Percentiles rank a stretch among this genome's conserved stretches.
Evolutionary conservation across 208 protist genomes (phyloP).

Genomic region (Wallacemonas sp.): DNA sequence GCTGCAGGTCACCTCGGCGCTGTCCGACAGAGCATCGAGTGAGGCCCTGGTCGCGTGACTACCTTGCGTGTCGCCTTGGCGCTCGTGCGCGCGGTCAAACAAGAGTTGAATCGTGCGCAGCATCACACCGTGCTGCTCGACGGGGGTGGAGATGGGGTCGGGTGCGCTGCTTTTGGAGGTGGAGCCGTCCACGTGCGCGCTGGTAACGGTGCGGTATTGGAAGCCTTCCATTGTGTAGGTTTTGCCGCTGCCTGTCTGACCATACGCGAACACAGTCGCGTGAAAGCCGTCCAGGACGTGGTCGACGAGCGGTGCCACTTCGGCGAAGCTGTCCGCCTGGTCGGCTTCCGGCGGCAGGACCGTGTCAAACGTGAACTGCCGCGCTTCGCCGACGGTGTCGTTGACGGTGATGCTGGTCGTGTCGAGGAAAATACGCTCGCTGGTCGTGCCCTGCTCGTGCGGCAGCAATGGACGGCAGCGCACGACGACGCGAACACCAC

Average conservation of each 20-base stretch:
- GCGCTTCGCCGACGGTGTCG: slow-evolving; percentile 28
- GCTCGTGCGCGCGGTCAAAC: slow-evolving; percentile 66
- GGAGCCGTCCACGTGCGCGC: slow-evolving; percentile 19
- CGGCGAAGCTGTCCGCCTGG: slow-evolving; percentile 67
- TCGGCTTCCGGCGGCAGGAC: slow-evolving; percentile 51
- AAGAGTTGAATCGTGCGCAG: slow-evolving; percentile 77
- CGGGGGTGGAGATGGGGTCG: slow-evolving; percentile 19
- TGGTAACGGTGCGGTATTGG: slow-evolving; percentile 33
- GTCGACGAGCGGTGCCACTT: slow-evolving; percentile 75
- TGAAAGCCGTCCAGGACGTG: slow-evolving; percentile 87
- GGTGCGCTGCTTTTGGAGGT: slow-evolving; percentile 1
- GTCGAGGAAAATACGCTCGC: slow-evolving; percentile 42
- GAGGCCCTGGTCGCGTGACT: too few relatives aligned
- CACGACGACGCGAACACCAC: slow-evolving; percentile 61
- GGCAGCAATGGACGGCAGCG: slow-evolving; percentile 64
- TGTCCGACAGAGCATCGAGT: too few relatives aligned
- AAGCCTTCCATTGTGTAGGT: slow-evolving; percentile 90
- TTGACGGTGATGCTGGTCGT: slow-evolving; percentile 31
- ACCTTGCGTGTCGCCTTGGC: slow-evolving; percentile 19
- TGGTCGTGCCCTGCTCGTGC: slow-evolving; percentile 35
- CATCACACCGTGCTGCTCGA: slow-evolving; percentile 76
- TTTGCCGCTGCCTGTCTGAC: slow-evolving; percentile 92
- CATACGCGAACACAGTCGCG: slow-evolving; percentile 90
- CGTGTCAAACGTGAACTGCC: slow-evolving; percentile 78
- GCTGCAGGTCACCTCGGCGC: too few relatives aligned